phyloP scores from a whole-genome alignment of 768 basidiomycete species.

The Suillus weaverae region DNA sequence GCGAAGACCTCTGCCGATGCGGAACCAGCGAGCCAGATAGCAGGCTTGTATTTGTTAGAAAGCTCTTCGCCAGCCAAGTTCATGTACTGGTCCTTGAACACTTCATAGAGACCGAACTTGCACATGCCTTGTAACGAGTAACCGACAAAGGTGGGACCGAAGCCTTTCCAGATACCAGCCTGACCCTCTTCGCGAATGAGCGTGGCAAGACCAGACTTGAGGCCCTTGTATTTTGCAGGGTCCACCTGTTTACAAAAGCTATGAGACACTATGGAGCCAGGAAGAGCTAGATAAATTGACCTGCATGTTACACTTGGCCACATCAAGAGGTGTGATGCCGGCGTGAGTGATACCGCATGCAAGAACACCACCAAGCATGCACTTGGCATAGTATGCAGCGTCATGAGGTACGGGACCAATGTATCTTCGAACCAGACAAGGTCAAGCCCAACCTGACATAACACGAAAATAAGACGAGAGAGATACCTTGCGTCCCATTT shows the following conservation, averaged over 20 bases:
- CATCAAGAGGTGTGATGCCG: slow-evolving; percentile 84
- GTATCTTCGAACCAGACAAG: slow-evolving; percentile 41
- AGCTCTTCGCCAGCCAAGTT: slow-evolving; percentile 87
- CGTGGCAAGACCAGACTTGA: slow-evolving; percentile 56
- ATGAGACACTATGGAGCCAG: not conserved
- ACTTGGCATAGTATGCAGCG: slow-evolving; percentile 74
- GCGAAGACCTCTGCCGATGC: slow-evolving; percentile 96
- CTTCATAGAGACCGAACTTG: slow-evolving; percentile 97
- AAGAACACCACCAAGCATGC: slow-evolving; percentile 83
- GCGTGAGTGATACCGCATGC: slow-evolving; percentile 90
- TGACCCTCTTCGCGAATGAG: slow-evolving; percentile 81
- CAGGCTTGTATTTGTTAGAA: slow-evolving; percentile 77
- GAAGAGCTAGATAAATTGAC: slow-evolving; percentile 34
- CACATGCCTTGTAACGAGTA: slow-evolving; percentile 97
- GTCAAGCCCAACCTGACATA: slow-evolving; percentile 3
- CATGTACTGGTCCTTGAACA: slow-evolving; percentile 93
- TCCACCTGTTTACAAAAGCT: slow-evolving; percentile 52
- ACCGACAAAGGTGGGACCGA: slow-evolving; percentile 90
- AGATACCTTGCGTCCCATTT: slow-evolving; percentile 78
- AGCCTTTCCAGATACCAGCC: slow-evolving; percentile 89
- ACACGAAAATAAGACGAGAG: slow-evolving; percentile 4
- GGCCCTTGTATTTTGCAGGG: slow-evolving; percentile 73
- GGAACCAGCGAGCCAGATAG: slow-evolving; percentile 92
- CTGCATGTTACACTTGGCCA: slow-evolving; percentile 93
- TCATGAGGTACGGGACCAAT: slow-evolving; percentile 78